Conservation (phyloP, 2,329 filamentous ascomycete species). For the Atkinsonella texensis region DNA sequence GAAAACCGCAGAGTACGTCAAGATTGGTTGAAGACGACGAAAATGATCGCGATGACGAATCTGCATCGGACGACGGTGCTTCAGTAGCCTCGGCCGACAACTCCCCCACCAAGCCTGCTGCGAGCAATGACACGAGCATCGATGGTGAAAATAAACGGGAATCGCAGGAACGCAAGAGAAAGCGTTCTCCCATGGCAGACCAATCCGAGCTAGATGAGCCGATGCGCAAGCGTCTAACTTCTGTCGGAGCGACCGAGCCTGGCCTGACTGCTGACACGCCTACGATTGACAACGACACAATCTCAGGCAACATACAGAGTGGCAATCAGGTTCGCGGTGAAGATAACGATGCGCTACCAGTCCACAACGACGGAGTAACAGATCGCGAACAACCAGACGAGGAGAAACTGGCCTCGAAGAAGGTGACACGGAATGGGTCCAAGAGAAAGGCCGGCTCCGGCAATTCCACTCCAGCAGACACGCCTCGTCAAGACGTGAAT, state of each 20-base stretch:
- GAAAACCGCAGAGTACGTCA: conserved; percentile 53
- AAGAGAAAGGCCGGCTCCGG: conserved; percentile 22
- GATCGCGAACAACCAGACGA: conserved; percentile 19
- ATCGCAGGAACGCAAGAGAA: conserved; percentile 33
- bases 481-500: conserved; percentile 18
- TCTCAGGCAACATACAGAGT: conserved; percentile 22
- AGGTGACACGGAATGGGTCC: conserved; percentile 29
- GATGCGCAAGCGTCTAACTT: conserved; percentile 41
- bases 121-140: conserved; percentile 15
- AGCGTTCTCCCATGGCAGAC: conserved; percentile 34
- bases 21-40: conserved; percentile 17
- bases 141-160: conserved; percentile 22
- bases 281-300: conserved; percentile 24
- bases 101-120: conserved; percentile 22
- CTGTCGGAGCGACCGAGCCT: conserved; percentile 28
- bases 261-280: conserved; percentile 21
- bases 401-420: conserved; percentile 24
- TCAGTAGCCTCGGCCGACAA: conserved; percentile 26
- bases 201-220: conserved; percentile 35
- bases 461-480: neutral
- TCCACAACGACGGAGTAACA: conserved; percentile 13
- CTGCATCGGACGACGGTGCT: conserved; percentile 25
- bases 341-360: conserved; percentile 27
- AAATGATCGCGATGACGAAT: conserved; percentile 27
- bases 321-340: conserved; percentile 32